These are phyloP conservation scores for Cyclotella kingstonii DNA, from an alignment of 108 stramenopile species.

Conservation along the genomic window DNA sequence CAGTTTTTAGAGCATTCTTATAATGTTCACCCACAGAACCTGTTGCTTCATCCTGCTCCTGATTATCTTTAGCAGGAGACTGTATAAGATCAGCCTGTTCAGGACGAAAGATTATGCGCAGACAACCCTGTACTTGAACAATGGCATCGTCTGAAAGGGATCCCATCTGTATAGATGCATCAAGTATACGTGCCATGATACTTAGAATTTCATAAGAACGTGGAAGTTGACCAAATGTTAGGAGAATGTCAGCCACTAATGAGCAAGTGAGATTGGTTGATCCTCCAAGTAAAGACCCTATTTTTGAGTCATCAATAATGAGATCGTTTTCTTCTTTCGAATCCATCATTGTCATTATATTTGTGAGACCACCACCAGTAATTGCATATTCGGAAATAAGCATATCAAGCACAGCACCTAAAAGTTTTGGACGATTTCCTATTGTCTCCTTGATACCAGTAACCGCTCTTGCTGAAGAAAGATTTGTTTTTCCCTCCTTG, in stretches of 20 bases:
- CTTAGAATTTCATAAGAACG: constrained; percentile 64
- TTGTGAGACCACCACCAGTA: constrained; percentile 21
- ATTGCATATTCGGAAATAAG: constrained; percentile 72
- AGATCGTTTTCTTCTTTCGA: constrained; percentile 10
- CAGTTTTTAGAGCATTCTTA: background rate
- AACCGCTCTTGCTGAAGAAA: constrained; percentile 37
- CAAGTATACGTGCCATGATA: constrained; percentile 66
- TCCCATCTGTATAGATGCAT: constrained; percentile 68
- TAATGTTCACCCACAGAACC: no score
- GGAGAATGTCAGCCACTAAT: constrained; percentile 71
- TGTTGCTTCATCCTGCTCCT: constrained; percentile 6
- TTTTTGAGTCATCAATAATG: constrained; percentile 10
- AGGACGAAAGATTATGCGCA: constrained; percentile 59
- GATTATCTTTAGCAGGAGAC: constrained; percentile 3
- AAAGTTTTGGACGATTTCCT: constrained; percentile 74
- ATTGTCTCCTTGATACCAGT: constrained; percentile 47
- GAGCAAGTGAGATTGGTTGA: constrained; percentile 70
- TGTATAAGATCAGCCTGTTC: constrained; percentile 36
- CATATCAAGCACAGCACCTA: constrained; percentile 70
- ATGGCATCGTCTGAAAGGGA: constrained; percentile 61
- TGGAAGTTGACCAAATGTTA: constrained; percentile 73
- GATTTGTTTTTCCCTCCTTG: constrained; percentile 12
- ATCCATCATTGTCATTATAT: constrained; percentile 4
- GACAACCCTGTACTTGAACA: constrained; percentile 59
- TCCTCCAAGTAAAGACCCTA: constrained; percentile 46